phyloP scores from a whole-genome alignment of 495 filamentous ascomycete genomes.

The Aspergillus affinis region DNA sequence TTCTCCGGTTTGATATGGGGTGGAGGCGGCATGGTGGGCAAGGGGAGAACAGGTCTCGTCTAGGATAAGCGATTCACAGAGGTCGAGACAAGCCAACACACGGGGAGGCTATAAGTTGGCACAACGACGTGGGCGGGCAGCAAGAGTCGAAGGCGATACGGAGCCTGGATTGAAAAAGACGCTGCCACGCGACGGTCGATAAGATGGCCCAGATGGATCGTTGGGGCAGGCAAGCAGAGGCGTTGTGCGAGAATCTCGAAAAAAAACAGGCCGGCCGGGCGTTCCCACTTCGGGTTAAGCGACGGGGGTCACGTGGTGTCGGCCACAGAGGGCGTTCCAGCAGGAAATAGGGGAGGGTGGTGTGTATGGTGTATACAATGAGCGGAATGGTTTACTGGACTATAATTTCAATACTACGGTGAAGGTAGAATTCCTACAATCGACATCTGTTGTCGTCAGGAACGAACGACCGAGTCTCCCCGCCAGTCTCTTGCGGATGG shows the following conservation, averaged over 20 bases:
- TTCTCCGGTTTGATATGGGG: conserved; percentile 98
- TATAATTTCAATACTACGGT: too few relatives aligned
- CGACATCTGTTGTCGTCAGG: too few relatives aligned
- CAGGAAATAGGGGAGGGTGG: too few relatives aligned
- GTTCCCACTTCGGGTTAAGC: conserved; percentile 45
- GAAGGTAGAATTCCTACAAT: too few relatives aligned
- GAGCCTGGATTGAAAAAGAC: conserved; percentile 20
- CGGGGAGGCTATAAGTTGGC: conserved; percentile 14
- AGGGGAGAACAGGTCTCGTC: conserved; percentile 3
- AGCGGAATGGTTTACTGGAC: too few relatives aligned
- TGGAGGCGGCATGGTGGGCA: conserved; percentile 82
- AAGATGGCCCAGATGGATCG: conserved; percentile 13
- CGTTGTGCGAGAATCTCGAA: conserved; percentile 45
- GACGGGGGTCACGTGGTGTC: conserved; percentile 30
- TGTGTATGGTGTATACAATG: too few relatives aligned
- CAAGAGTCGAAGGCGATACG: conserved; percentile 23
- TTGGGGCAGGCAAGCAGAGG: conserved; percentile 30
- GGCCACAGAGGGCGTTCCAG: too few relatives aligned
- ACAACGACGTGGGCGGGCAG: conserved; percentile 26
- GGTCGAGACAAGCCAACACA: conserved; percentile 12
- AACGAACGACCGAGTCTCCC: too few relatives aligned
- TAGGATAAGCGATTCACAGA: conserved; percentile 16
- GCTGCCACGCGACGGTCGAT: conserved; percentile 46
- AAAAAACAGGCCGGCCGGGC: conserved; percentile 34
- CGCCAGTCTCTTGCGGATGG: neutral